Base-by-base conservation (phyloP, 164 flowering plant species). In the Euptelea pleiosperma region DNA sequence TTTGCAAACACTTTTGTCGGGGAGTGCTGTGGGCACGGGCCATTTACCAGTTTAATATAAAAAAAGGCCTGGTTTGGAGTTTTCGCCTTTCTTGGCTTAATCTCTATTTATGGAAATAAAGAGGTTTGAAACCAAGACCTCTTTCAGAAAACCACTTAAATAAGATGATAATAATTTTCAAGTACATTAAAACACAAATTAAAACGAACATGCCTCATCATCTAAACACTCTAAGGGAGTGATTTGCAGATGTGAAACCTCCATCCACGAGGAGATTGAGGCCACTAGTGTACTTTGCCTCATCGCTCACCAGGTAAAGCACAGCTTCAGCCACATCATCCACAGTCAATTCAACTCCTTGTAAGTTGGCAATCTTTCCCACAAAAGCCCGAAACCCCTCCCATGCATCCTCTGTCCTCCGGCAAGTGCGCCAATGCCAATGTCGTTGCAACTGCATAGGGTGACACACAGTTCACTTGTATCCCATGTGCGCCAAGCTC, bases 381-480 rank as follows among this genome's bases (percentile, higher is more conserved):
- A 57, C 59, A 40, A 86, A 84, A 0, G 57, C 61, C 1, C 77
- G 78, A 43, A 84, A 82, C 24, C 83, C 84, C 4, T 19, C 69
- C 68, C 57, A 8, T 0, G 75, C 80, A 52, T 81, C 83, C 52
- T 82, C 90, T 1, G 78, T 81, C 55, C 79, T 64, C 91, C 0
- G 86, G 90, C 74, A 86, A 58, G 67, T 83, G 86, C 8, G 91
- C 84, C 62, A 86, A 26, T 19, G 95, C 77, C 77, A 91, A 33
- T 19, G 35, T 24, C 4, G 93, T 85, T 4, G 75, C 57, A 33
- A 87, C 87, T 2, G 78, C 93, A 51, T 87, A 93, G 8, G 97
- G 98, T 8, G 96, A 90, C 42, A 90, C 96, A 44, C 97, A 86
- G 59, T 90, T 93, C 26, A 87, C 98, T 0, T 92, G 77, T 29